Evolutionary conservation across 371 early-diverging fungal genomes (phyloP).

Genomic region (Apophysomyces variabilis): DNA sequence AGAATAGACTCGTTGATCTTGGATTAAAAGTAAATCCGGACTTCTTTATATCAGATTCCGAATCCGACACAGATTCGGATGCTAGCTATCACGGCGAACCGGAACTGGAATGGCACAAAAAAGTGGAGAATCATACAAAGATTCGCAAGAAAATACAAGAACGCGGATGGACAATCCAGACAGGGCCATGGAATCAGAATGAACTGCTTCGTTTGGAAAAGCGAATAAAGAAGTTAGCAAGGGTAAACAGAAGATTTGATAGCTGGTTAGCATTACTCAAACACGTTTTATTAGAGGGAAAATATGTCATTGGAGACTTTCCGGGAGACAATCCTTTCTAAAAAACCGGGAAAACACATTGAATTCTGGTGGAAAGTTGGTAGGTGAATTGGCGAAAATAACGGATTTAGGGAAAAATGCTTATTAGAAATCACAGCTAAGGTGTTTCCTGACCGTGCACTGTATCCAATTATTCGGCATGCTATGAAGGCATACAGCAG

Average conservation of each 20-base stretch:
- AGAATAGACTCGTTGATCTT: not conserved
- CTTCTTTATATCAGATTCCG: conserved; percentile 20
- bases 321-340: not conserved
- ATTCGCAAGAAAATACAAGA: not conserved
- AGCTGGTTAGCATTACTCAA: not conserved
- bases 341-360: not conserved
- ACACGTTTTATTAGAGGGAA: conserved; percentile 7
- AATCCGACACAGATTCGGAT: conserved; percentile 20
- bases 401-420: not conserved
- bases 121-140: not conserved
- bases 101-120: conserved; percentile 6
- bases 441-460: conserved; percentile 16
- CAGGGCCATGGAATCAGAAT: not conserved
- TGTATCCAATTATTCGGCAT: not conserved
- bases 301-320: conserved; percentile 11
- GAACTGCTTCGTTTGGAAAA: conserved; percentile 17
- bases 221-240: conserved; percentile 19
- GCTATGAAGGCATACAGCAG: conserved; percentile 1
- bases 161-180: conserved; percentile 12
- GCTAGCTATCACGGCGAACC: conserved; percentile 3
- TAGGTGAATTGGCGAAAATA: not conserved
- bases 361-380: conserved; percentile 12
- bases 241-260: conserved; percentile 5
- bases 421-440: conserved; percentile 9
- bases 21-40: conserved; percentile 9